These are phyloP conservation scores for Sclerotinia sclerotiorum DNA, from an alignment of 2,329 filamentous ascomycete genomes.

Conservation along the genomic window DNA sequence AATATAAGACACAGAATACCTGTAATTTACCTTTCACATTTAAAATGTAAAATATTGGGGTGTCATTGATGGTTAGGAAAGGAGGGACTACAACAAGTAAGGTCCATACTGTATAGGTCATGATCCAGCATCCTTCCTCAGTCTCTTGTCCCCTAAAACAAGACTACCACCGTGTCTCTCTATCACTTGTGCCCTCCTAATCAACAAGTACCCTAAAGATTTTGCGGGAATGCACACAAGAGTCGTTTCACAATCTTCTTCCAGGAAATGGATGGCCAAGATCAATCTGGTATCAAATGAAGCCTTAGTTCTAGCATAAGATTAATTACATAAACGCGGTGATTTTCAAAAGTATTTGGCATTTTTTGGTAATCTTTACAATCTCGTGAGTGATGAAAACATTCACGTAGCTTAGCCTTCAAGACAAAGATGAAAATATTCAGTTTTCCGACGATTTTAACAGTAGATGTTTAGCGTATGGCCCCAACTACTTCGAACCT, in stretches of 20 bases:
- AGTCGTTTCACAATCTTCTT: not conserved
- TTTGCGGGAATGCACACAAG: not conserved
- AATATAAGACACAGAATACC: not conserved
- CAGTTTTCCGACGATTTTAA: no score
- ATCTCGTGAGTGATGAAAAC: not conserved
- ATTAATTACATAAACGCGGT: not conserved
- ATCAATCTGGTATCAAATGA: not conserved
- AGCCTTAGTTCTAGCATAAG: not conserved
- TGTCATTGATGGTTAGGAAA: not conserved
- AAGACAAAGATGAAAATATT: not conserved
- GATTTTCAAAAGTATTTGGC: not conserved
- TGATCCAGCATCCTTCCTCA: slow-evolving; percentile 5
- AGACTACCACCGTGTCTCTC: no score
- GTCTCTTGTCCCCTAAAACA: not conserved
- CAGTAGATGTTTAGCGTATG: no score
- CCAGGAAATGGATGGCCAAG: not conserved
- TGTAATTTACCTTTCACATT: not conserved
- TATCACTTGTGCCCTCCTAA: not conserved
- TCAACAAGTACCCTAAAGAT: not conserved
- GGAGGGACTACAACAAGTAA: not conserved
- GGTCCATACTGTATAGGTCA: not conserved
- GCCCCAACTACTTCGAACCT: no score
- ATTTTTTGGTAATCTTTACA: no score
- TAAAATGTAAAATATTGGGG: not conserved
- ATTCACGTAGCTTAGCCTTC: not conserved